A percentile compares a stretch with the other conserved stretches of the same genome.
Conservation (phyloP, 1,284 basidiomycete genomes). For the Wallemia ichthyophaga region DNA sequence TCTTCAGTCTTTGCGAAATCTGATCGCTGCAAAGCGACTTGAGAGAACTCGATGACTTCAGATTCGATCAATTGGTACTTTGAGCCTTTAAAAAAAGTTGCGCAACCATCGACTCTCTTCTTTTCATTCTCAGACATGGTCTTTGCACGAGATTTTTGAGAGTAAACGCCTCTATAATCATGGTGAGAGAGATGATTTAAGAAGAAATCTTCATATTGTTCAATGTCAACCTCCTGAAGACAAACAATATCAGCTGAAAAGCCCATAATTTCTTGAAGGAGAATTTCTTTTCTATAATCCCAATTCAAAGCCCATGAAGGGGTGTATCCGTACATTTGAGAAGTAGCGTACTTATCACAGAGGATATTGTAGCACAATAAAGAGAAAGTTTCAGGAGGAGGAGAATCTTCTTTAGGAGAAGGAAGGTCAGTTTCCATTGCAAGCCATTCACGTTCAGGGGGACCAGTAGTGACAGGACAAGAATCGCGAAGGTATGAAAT, state of each 20-base stretch:
- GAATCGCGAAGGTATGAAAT: slow-evolving; percentile 68
- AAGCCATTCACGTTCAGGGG: slow-evolving; percentile 59
- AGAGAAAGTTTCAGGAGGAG: slow-evolving; percentile 38
- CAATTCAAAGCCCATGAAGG: slow-evolving; percentile 84
- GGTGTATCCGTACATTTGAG: slow-evolving; percentile 80
- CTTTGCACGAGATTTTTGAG: slow-evolving; percentile 76
- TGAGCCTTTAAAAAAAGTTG: slow-evolving; percentile 71
- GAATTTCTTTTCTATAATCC: slow-evolving; percentile 76
- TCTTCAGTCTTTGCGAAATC: slow-evolving; percentile 98
- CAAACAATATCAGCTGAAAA: slow-evolving; percentile 75
- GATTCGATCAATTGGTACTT: slow-evolving; percentile 86
- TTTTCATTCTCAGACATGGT: slow-evolving; percentile 74
- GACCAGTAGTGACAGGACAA: slow-evolving; percentile 47
- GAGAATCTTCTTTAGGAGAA: slow-evolving; percentile 15
- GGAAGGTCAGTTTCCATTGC: slow-evolving; percentile 30
- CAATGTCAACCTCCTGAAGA: slow-evolving; percentile 65
- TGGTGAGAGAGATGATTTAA: slow-evolving; percentile 38
- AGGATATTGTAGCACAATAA: slow-evolving; percentile 83
- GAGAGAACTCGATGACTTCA: slow-evolving; percentile 78
- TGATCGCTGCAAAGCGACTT: slow-evolving; percentile 65
- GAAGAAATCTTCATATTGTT: slow-evolving; percentile 85
- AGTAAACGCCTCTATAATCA: slow-evolving; percentile 75
- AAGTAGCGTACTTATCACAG: slow-evolving; percentile 69
- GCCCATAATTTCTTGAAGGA: slow-evolving; percentile 56
- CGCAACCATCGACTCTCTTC: slow-evolving; percentile 78